Percentiles rank a stretch among this genome's conserved stretches.
phyloP scores from a whole-genome alignment of 768 basidiomycete species.

The Tricholoma terreum region DNA sequence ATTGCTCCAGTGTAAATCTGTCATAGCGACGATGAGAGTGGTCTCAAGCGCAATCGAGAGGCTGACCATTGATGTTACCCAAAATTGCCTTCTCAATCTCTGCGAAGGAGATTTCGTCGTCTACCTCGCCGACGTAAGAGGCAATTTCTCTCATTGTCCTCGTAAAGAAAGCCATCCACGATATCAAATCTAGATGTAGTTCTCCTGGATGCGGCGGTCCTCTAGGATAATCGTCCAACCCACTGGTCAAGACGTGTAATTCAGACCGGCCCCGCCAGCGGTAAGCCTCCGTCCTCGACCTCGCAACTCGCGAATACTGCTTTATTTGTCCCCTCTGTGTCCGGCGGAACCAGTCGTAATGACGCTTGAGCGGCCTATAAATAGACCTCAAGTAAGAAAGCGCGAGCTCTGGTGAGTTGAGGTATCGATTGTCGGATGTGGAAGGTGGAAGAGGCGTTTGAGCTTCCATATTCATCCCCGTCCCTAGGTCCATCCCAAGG shows the following conservation, averaged over 20 bases:
- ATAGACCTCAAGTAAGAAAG: slow-evolving; percentile 72
- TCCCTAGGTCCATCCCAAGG: slow-evolving; percentile 62
- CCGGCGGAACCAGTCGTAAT: slow-evolving; percentile 95
- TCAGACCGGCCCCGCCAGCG: slow-evolving; percentile 91
- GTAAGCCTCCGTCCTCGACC: slow-evolving; percentile 89
- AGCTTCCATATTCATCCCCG: slow-evolving; percentile 37
- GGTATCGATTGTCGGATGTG: slow-evolving; percentile 37
- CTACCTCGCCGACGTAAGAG: slow-evolving; percentile 79
- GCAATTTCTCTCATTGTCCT: slow-evolving; percentile 92
- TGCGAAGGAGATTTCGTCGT: slow-evolving; percentile 74
- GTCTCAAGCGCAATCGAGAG: neutral
- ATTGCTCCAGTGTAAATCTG: slow-evolving; percentile 93
- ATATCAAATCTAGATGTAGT: slow-evolving; percentile 88
- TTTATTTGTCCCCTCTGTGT: slow-evolving; percentile 94
- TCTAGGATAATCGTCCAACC: slow-evolving; percentile 96
- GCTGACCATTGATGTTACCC: slow-evolving; percentile 78
- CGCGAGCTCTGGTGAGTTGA: slow-evolving; percentile 61
- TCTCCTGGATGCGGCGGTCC: slow-evolving; percentile 88
- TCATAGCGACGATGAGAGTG: neutral
- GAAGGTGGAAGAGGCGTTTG: slow-evolving; percentile 48
- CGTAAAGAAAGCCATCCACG: slow-evolving; percentile 97
- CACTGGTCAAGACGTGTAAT: slow-evolving; percentile 86
- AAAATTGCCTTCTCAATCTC: slow-evolving; percentile 80
- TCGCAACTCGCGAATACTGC: slow-evolving; percentile 78
- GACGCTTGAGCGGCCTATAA: slow-evolving; percentile 80